phyloP scores from a whole-genome alignment of 495 filamentous ascomycete genomes.

The Talaromyces stipitatus region DNA sequence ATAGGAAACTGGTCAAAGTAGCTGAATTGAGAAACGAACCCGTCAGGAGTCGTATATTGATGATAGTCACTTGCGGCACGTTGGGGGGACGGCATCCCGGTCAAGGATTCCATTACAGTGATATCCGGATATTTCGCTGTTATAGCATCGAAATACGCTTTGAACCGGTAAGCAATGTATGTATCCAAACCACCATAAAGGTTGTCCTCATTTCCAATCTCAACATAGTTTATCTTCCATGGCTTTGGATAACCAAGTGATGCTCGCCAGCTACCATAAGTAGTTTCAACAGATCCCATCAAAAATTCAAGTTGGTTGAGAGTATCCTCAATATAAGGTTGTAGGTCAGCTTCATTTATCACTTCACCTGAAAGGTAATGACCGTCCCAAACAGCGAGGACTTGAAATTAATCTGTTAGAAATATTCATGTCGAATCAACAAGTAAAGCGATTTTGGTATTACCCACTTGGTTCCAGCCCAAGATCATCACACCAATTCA shows the following conservation, averaged over 20 bases:
- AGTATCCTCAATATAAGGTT: constrained; percentile 44
- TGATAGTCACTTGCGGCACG: constrained; percentile 35
- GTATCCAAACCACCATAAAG: constrained; percentile 22
- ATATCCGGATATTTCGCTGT: constrained; percentile 40
- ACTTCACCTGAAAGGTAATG: constrained; percentile 48
- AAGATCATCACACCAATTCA: constrained; percentile 1
- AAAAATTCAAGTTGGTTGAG: constrained; percentile 55
- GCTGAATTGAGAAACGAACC: constrained; percentile 47
- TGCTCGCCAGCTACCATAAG: constrained; percentile 37
- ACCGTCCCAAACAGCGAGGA: constrained; percentile 54
- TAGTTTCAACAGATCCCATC: constrained; percentile 11
- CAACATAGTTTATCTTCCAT: constrained; percentile 40
- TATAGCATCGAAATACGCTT: constrained; percentile 39
- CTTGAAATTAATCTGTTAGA: no score
- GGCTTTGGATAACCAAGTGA: constrained; percentile 38
- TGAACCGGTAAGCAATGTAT: constrained; percentile 34
- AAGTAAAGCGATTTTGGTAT: no score
- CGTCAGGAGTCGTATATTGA: constrained; percentile 40
- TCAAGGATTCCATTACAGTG: constrained; percentile 11
- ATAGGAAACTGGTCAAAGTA: constrained; percentile 38
- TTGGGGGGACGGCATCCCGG: not conserved
- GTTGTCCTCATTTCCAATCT: constrained; percentile 52
- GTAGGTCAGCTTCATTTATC: constrained; percentile 24
- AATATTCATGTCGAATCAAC: no score
- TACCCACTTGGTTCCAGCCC: not conserved